Evolutionary conservation across 495 filamentous ascomycete species (phyloP), one percentile per base, ranked within the genome.

Genomic region (Pseudevernia furfuracea): DNA sequence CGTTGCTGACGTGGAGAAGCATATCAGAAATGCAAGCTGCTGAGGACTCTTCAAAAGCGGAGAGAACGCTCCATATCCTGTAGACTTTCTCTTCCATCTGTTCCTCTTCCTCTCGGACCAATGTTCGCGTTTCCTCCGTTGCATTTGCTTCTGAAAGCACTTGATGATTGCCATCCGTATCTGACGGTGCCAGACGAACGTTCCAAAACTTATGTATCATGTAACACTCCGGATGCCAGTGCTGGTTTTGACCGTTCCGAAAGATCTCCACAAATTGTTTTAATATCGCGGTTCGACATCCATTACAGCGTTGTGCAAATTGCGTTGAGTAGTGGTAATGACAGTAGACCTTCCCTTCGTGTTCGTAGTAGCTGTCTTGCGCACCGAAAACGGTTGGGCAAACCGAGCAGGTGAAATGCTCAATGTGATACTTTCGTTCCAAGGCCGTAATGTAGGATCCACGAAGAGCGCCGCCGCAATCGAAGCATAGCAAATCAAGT

Each of bases 151-250:
- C 79, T 14, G 80, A 77, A 12, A 74, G 77, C n/a, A 62, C 32
- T n/a, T 58, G 59, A 37, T 78, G 69, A 44, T 82, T 76, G 30
- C 78, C 72, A 30, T 81, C 79, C 58, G 82, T 75, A 23, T 79
- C 83, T 23, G 79, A 74, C 15, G 81, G 81, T 34, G 86, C 85
- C 56, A 99, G 81, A 32, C 93, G 86, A 46, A 99, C 95, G 73
- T 96, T 99, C 95, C 95, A 99, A 77, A 97, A 99, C 72, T 99
- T 99, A 75, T 99, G 95, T 52, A 99, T 99, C 94, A 97, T 99
- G 74, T 99, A 99, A 75, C 95, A 99, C 74, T 99, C 95, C 4
- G 95, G 95, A 72, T 99, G 95, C 95, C 95, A 99, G 70, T 99
- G 95, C 72, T 99, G 95, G 71, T 97, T 96, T 72, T 95, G 87